A percentile compares a stretch with the other conserved stretches of the same genome.
Evolutionary conservation across 1,139 yeast species (phyloP).

Genomic region (Candida dubliniensis): DNA sequence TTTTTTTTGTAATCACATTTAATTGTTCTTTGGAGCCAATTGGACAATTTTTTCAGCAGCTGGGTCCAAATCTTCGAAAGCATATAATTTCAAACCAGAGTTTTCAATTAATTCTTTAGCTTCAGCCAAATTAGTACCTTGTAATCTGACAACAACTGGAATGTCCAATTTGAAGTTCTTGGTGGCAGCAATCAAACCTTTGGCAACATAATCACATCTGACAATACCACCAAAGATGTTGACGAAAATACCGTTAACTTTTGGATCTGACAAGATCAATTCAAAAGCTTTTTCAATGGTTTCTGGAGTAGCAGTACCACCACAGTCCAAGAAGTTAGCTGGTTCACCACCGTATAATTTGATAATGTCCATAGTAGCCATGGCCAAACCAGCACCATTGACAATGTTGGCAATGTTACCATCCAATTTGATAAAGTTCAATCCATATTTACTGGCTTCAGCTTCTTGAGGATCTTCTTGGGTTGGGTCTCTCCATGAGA

Average conservation of each 20-base stretch:
- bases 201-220: slow-evolving; percentile 98
- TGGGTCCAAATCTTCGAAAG: slow-evolving; percentile 90
- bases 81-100: slow-evolving; percentile 90
- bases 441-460: slow-evolving; percentile 83
- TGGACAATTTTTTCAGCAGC: slow-evolving; percentile 96
- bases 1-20: slow-evolving; percentile 3
- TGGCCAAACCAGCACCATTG: slow-evolving; percentile 99
- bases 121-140: slow-evolving; percentile 92
- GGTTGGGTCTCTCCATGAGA: slow-evolving; percentile 93
- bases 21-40: slow-evolving; percentile 45
- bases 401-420: slow-evolving; percentile 99
- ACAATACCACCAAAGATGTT: slow-evolving; percentile 99
- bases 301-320: slow-evolving; percentile 99
- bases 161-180: slow-evolving; percentile 93
- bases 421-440: slow-evolving; percentile 95
- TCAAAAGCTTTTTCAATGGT: slow-evolving; percentile 97
- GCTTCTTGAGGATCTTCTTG: slow-evolving; percentile 99
- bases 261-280: slow-evolving; percentile 84
- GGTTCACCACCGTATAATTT: slow-evolving; percentile 98
- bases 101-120: slow-evolving; percentile 85
- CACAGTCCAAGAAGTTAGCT: slow-evolving; percentile 98
- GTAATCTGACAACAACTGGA: slow-evolving; percentile 97
- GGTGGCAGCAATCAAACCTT: slow-evolving; percentile 93
- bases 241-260: slow-evolving; percentile 94
- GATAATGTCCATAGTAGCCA: slow-evolving; percentile 99